Conservation (phyloP, 2,329 filamentous ascomycete genomes). For the Claviceps cyperi region DNA sequence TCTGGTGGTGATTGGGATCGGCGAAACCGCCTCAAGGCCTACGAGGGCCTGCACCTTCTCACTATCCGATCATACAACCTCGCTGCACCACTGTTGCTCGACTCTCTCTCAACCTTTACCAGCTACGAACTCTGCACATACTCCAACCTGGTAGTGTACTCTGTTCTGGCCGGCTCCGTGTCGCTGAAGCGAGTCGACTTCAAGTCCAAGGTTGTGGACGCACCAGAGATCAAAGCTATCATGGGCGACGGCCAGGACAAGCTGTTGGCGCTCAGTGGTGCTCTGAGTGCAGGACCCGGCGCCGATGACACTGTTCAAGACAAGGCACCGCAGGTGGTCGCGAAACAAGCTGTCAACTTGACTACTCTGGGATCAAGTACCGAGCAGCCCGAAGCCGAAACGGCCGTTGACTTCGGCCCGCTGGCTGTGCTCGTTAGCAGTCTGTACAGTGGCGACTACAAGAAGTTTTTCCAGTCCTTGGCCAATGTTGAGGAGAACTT, state of each 20-base stretch:
- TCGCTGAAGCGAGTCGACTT: conserved; percentile 95
- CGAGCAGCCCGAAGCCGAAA: conserved; percentile 64
- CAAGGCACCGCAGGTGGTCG: conserved; percentile 33
- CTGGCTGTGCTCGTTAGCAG: conserved; percentile 80
- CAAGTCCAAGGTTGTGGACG: conserved; percentile 97
- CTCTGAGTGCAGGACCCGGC: conserved; percentile 66
- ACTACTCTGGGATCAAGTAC: conserved; percentile 62
- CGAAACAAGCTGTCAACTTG: conserved; percentile 67
- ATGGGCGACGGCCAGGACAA: conserved; percentile 83
- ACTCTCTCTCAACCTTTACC: conserved; percentile 95
- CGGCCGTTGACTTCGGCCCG: conserved; percentile 75
- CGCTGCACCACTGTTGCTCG: conserved; percentile 83
- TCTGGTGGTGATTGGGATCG: conserved; percentile 97
- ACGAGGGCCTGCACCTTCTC: conserved; percentile 86
- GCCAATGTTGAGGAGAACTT: conserved; percentile 87
- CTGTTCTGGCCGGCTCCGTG: conserved; percentile 84
- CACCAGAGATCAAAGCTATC: conserved; percentile 95
- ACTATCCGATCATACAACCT: conserved; percentile 83
- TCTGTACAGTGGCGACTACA: conserved; percentile 88
- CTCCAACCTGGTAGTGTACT: conserved; percentile 86
- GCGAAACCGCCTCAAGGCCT: conserved; percentile 95
- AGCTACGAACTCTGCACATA: conserved; percentile 98
- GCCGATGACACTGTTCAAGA: conserved; percentile 63
- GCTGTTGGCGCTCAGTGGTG: conserved; percentile 65
- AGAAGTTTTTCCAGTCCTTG: conserved; percentile 80